Base-by-base conservation (phyloP, 768 basidiomycete genomes). In the Hygrophoropsis aurantiaca region DNA sequence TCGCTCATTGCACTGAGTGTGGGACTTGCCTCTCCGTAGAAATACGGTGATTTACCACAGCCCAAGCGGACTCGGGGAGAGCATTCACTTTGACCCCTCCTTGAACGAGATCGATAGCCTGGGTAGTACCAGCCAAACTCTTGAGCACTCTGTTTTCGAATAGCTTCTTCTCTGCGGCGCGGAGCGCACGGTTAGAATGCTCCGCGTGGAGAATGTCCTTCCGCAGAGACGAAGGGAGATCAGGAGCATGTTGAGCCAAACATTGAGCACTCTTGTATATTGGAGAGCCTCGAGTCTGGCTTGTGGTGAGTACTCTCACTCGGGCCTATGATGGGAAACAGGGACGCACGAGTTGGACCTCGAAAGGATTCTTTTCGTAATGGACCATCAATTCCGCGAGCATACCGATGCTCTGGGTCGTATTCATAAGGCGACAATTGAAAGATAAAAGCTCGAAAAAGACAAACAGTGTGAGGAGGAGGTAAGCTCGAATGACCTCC, bases 401-500 rank as follows among this genome's bases (percentile, higher is more conserved):
- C 43, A 92, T 84, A 9, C 93, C 91, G 47, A 95, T 91, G 47
- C 82, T 82, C 85, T 87, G 51, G 15, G n/a, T 21, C n/a, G 21
- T 16, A 21, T 38, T 42, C 7, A 20, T 24, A 11, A 25, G 16
- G 60, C 18, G 56, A 44, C 39, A 52, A n/a, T 19, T 40, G 7
- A 30, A 25, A 37, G 5, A n/a, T 20, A 37, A 13, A 21, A 2
- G 5, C 13, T n/a, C n/a, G 24, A 30, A 18, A n/a, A 7, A 24
- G 2, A 53, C 74, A 54, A 59, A 81, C 87, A 2, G 92, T 95
- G 54, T 97, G 91, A 2, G 67, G 57, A 13, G 88, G 90, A 13
- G 94, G 94, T 11, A 92, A 69, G 56, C 85, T 88, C 0, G 91
- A 93, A 64, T 94, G 94, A 0, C 93, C 93, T 5, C 93, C 92